These are phyloP conservation scores for Mycena vulgaris DNA, from an alignment of 768 basidiomycete species.

Conservation along the genomic window DNA sequence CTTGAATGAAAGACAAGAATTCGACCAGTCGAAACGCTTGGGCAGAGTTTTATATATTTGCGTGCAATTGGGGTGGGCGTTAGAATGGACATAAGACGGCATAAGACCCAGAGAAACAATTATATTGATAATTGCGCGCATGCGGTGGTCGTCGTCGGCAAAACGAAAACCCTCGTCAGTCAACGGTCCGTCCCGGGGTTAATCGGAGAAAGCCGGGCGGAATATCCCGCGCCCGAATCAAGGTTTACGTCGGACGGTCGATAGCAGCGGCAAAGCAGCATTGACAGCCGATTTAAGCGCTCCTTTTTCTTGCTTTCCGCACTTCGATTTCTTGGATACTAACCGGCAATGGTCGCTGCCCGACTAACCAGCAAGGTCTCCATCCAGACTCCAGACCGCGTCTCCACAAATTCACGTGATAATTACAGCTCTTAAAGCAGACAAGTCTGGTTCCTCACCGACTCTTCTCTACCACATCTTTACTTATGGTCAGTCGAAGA, in stretches of 20 bases:
- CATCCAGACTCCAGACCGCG: background rate
- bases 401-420: slow-evolving; percentile 24
- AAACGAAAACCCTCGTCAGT: too few species aligned
- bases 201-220: slow-evolving; percentile 45
- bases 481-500: slow-evolving; percentile 23
- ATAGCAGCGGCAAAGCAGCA: background rate
- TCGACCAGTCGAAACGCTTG: too few species aligned
- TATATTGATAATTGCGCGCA: too few species aligned
- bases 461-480: slow-evolving; percentile 28
- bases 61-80: too few species aligned
- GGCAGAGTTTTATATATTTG: too few species aligned
- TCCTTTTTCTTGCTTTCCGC: background rate
- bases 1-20: too few species aligned
- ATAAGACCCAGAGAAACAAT: too few species aligned
- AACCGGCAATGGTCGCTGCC: slow-evolving; percentile 24
- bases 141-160: too few species aligned
- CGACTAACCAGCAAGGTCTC: slow-evolving; percentile 24
- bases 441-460: slow-evolving; percentile 9
- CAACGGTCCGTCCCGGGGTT: too few species aligned
- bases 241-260: background rate
- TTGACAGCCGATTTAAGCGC: slow-evolving; percentile 1
- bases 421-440: slow-evolving; percentile 11
- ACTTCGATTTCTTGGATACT: background rate
- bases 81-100: too few species aligned
- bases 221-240: slow-evolving; percentile 35